Percentiles rank a stretch among this genome's conserved stretches.
Conservation (phyloP, 257 asterid species). For the Solanum chmielewskii region DNA sequence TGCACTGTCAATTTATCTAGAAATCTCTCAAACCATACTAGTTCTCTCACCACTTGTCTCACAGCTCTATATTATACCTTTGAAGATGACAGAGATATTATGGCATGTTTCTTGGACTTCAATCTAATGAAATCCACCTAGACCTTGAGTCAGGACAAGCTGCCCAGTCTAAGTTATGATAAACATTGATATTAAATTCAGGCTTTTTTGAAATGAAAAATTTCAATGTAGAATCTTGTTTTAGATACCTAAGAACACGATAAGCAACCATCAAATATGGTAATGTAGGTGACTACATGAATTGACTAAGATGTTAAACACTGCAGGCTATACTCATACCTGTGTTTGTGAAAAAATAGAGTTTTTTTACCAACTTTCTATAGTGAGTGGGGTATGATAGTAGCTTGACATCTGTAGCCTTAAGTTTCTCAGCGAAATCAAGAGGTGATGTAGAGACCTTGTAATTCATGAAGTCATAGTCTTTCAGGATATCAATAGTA, state of each 20-base stretch:
- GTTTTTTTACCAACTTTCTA: background rate
- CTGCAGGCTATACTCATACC: too few species aligned
- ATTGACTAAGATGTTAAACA: too few species aligned
- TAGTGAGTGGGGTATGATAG: background rate
- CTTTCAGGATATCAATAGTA: background rate
- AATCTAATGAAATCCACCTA: background rate
- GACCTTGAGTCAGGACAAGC: background rate
- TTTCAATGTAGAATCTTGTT: background rate
- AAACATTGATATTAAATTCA: too few species aligned
- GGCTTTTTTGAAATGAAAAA: too few species aligned
- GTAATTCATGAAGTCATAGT: background rate
- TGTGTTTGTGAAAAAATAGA: background rate
- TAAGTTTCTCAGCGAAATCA: background rate
- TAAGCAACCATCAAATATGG: too few species aligned
- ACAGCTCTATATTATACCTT: background rate
- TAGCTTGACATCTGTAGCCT: background rate
- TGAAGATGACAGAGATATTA: background rate
- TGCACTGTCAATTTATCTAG: too few species aligned
- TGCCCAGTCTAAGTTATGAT: background rate
- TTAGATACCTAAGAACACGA: too few species aligned
- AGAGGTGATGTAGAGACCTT: background rate
- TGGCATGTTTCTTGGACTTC: background rate
- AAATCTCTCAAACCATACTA: too few species aligned
- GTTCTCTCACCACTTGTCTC: too few species aligned
- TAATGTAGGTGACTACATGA: too few species aligned